Conservation (phyloP, 192 early-diverging fungal genomes). For the Entrophospora sp. region DNA sequence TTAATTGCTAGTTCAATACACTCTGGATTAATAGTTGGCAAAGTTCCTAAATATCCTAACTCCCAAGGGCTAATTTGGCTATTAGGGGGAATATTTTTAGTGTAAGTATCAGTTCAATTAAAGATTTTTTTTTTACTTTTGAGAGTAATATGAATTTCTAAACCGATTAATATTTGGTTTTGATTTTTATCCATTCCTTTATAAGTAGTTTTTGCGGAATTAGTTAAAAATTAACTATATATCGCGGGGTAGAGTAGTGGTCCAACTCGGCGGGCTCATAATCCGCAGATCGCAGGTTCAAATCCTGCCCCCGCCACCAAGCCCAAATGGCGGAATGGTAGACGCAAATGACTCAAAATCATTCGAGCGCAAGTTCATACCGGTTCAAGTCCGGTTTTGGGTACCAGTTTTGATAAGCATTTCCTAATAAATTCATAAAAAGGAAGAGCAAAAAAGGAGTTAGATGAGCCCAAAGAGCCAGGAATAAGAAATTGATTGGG, state of each 20-base stretch:
- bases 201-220: no score
- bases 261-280: background rate
- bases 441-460: no score
- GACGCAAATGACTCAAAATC: conserved; percentile 4
- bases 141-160: background rate
- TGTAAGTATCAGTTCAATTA: background rate
- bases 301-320: conserved; percentile 10
- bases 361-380: background rate
- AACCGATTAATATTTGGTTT: background rate
- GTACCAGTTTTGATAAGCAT: background rate
- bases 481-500: no score
- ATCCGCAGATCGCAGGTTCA: background rate
- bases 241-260: background rate
- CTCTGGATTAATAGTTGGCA: background rate
- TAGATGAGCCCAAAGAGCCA: no score
- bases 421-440: no score
- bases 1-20: background rate
- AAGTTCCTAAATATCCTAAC: conserved; percentile 4
- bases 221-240: no score
- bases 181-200: no score
- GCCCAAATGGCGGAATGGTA: conserved; percentile 11
- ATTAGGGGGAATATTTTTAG: background rate
- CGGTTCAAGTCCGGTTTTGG: conserved; percentile 11
- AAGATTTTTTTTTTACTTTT: conserved; percentile 12
- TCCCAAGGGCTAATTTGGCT: background rate